Base-by-base conservation (phyloP, 345 rosid genomes). In the Arabidopsis arenosa region DNA sequence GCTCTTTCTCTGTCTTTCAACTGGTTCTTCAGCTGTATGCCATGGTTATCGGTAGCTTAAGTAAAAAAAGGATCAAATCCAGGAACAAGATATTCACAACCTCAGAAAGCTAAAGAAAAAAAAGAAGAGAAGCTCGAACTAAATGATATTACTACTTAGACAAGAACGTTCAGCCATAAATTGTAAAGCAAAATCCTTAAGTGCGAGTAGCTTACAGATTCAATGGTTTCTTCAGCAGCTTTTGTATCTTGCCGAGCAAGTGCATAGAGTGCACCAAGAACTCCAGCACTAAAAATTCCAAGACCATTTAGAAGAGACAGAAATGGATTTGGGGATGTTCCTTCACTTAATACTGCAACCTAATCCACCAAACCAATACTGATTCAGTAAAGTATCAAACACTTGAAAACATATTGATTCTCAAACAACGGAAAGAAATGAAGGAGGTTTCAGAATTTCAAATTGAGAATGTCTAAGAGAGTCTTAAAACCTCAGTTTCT, bases 221-320 rank as follows among this genome's bases (percentile, higher is more conserved):
- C 89, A 39, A 95, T 40, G 63, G 88, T 79, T 68, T 81, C 76
- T 43, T 88, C 83, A 21, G 88, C 70, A 53, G 82, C 73, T 62
- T 81, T 73, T 73, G 87, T 83, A 57, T 92, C 97, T 33, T 89
- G 83, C 86, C 12, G 85, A 53, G 84, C 82, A 85, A 92, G 79
- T 26, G 91, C 96, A 80, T 88, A 95, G 37, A 95, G 89, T 49
- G 99, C 87, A 78, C 93, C 97, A 39, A 95, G 97, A 69, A 89
- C 84, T 30, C 90, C 91, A 55, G 84, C 73, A 53, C 92, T 82
- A 56, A 95, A 83, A 70, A 92, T 81, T 58, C 99, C 97, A 41
- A 92, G 85, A 67, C 86, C 90, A 76, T 92, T 92, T 69, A 90
- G 77, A 65, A 92, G 81, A 83, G 89, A 84, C 61, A 88, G 45